Conservation (phyloP, 106 monocot genomes). For the Amphibolis antarctica region DNA sequence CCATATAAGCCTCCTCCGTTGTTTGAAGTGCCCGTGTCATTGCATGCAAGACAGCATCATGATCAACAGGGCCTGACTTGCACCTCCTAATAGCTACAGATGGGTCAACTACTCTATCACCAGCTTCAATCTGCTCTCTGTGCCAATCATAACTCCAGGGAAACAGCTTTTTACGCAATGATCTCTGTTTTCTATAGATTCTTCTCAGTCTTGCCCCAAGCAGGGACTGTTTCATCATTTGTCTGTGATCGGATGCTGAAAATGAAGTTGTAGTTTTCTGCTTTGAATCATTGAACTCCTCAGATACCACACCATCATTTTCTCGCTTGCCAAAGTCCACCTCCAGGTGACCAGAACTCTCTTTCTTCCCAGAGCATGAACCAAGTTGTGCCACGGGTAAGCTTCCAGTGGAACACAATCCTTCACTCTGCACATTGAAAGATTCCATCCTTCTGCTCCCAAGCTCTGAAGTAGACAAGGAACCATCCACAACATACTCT, state of each 20-base stretch:
- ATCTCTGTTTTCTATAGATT: slow-evolving; percentile 63
- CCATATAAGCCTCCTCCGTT: slow-evolving; percentile 86
- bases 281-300: slow-evolving; percentile 11
- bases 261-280: slow-evolving; percentile 22
- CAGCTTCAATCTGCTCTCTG: slow-evolving; percentile 44
- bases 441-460: slow-evolving; percentile 14
- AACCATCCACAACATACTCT: slow-evolving; percentile 24
- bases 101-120: slow-evolving; percentile 21
- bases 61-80: slow-evolving; percentile 72
- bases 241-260: slow-evolving; percentile 29
- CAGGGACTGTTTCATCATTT: slow-evolving; percentile 31
- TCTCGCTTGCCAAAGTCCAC: slow-evolving; percentile 15
- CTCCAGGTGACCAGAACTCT: slow-evolving; percentile 16
- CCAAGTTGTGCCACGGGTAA: slow-evolving; percentile 8
- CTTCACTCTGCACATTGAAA: slow-evolving; percentile 13
- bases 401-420: slow-evolving; percentile 16
- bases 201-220: slow-evolving; percentile 49
- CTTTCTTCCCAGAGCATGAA: slow-evolving; percentile 17
- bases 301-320: slow-evolving; percentile 24
- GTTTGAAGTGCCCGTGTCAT: slow-evolving; percentile 61
- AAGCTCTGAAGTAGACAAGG: slow-evolving; percentile 14
- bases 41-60: slow-evolving; percentile 73
- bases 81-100: slow-evolving; percentile 51
- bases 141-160: slow-evolving; percentile 97
- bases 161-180: slow-evolving; percentile 71